These are phyloP conservation scores for Scolecobasidium constrictum DNA, from an alignment of 2,329 filamentous ascomycete species.

Conservation along the genomic window DNA sequence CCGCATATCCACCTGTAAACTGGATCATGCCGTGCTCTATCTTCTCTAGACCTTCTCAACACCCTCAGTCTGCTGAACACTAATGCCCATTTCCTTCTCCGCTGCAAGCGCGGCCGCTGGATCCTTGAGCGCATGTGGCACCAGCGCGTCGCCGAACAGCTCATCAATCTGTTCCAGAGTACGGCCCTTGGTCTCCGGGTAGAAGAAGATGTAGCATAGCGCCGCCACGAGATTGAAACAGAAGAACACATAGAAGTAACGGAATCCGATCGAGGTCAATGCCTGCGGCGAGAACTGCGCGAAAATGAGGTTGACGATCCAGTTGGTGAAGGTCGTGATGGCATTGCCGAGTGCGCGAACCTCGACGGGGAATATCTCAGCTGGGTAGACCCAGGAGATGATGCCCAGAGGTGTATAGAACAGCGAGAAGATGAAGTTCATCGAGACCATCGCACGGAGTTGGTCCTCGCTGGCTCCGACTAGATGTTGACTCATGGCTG, in stretches of 20 bases:
- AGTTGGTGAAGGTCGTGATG: slow-evolving; percentile 29
- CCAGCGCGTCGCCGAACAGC: slow-evolving; percentile 2
- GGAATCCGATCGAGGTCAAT: slow-evolving; percentile 21
- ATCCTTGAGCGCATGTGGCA: too few relatives aligned
- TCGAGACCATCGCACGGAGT: slow-evolving; percentile 34
- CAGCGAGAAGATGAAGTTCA: slow-evolving; percentile 36
- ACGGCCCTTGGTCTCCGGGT: slow-evolving; percentile 8
- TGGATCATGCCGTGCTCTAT: too few relatives aligned
- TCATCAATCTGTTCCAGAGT: slow-evolving; percentile 9
- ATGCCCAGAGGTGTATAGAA: slow-evolving; percentile 32
- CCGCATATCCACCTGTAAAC: too few relatives aligned
- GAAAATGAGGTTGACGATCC: slow-evolving; percentile 20
- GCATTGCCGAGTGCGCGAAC: slow-evolving; percentile 29
- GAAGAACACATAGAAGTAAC: slow-evolving; percentile 5
- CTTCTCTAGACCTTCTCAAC: too few relatives aligned
- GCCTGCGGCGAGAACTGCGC: slow-evolving; percentile 30
- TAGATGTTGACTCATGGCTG: slow-evolving; percentile 15
- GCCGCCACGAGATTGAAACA: slow-evolving; percentile 7
- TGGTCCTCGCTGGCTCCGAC: slow-evolving; percentile 23
- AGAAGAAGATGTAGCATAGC: slow-evolving; percentile 7
- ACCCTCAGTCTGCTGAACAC: too few relatives aligned
- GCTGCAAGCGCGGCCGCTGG: too few relatives aligned
- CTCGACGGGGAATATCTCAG: slow-evolving; percentile 32
- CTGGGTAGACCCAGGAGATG: slow-evolving; percentile 18
- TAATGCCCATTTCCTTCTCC: too few relatives aligned